These are phyloP conservation scores for Striga hermonthica DNA, from an alignment of 305 asterid species.

Conservation along the genomic window DNA sequence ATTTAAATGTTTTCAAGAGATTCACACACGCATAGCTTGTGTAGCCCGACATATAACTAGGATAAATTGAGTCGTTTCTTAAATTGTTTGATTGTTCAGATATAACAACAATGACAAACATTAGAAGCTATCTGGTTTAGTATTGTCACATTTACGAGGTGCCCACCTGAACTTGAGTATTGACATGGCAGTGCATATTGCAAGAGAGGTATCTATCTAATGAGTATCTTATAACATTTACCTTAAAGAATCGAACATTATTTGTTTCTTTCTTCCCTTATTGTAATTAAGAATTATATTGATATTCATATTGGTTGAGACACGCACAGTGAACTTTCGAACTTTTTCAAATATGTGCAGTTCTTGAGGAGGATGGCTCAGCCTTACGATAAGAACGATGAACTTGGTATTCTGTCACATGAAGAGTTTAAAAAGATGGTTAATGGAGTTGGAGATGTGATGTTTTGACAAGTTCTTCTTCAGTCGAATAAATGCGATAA, in stretches of 20 bases:
- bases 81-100: conserved; percentile 37
- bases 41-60: no score
- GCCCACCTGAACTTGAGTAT: conserved; percentile 96
- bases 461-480: conserved; percentile 38
- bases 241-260: not conserved
- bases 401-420: conserved; percentile 78
- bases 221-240: not conserved
- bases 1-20: no score
- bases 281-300: no score
- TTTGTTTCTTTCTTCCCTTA: no score
- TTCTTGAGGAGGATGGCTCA: conserved; percentile 78
- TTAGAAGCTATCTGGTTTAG: conserved; percentile 94
- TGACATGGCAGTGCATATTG: conserved; percentile 97
- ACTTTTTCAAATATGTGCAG: conserved; percentile 37
- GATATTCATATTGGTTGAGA: no score
- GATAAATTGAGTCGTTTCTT: no score
- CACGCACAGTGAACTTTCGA: no score
- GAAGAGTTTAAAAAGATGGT: conserved; percentile 82
- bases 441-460: conserved; percentile 49
- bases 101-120: conserved; percentile 97
- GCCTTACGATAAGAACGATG: conserved; percentile 68
- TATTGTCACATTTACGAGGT: conserved; percentile 87
- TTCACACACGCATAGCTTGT: no score
- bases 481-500: no score
- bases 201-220: conserved; percentile 66